These are phyloP conservation scores for Hypericum perforatum DNA, from an alignment of 345 rosid species.

Conservation along the genomic window DNA sequence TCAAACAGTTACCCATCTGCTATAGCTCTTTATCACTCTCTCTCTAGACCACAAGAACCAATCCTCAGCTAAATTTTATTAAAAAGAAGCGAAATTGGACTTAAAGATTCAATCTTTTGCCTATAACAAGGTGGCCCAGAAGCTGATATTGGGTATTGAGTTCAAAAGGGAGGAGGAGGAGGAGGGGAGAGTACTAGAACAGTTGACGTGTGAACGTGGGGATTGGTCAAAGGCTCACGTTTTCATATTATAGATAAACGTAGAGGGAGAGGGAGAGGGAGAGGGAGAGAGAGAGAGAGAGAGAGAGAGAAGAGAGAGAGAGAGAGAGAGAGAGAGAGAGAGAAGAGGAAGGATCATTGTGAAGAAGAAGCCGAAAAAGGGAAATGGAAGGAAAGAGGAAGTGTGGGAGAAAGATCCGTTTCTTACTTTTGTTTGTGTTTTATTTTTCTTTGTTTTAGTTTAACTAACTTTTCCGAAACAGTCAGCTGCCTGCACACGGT, in stretches of 20 bases:
- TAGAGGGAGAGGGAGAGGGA: neutral
- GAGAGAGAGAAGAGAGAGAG: neutral
- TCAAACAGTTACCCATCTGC: constrained; percentile 67
- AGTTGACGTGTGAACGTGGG: neutral
- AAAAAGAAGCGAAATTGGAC: neutral
- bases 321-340: neutral
- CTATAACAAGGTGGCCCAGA: no score
- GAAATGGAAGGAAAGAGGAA: constrained; percentile 2
- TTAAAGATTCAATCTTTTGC: no score
- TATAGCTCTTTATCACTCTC: no score
- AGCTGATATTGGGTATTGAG: no score
- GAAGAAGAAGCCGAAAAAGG: neutral
- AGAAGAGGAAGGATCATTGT: neutral
- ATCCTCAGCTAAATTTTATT: no score
- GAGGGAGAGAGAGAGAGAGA: constrained; percentile 5
- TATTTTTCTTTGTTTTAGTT: no score
- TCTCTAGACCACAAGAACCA: neutral
- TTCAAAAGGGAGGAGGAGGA: no score
- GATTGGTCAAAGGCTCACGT: neutral
- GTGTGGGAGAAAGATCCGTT: neutral
- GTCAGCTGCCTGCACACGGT: no score
- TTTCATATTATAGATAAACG: neutral
- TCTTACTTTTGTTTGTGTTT: no score
- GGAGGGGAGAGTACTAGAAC: no score
- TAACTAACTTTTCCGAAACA: no score